These are phyloP conservation scores for Aspergillus clavatus DNA, from an alignment of 2,329 filamentous ascomycete species.

Conservation along the genomic window DNA sequence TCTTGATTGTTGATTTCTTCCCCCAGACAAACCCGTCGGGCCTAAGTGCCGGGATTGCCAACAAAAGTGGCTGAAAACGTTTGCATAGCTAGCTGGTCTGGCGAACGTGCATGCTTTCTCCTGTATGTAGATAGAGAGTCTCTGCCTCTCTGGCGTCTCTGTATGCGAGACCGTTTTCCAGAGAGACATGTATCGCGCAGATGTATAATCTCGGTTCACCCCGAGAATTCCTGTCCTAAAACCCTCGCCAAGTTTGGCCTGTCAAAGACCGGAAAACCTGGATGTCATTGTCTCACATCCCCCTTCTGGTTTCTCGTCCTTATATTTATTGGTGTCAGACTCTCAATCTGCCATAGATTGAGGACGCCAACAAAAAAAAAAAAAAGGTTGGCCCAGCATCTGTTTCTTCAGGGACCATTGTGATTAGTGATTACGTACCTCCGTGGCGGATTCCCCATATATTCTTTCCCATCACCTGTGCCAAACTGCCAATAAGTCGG, in stretches of 20 bases:
- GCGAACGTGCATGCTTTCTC: neutral
- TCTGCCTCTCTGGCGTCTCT: neutral
- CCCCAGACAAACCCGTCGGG: neutral
- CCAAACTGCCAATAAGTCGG: too few relatives aligned
- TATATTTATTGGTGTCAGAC: neutral
- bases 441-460: too few relatives aligned
- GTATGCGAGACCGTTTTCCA: neutral
- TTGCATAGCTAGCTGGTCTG: neutral
- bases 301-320: neutral
- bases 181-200: neutral
- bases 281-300: neutral
- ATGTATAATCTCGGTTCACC: neutral
- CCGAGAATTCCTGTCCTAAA: neutral
- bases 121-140: too few relatives aligned
- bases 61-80: neutral
- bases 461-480: too few relatives aligned
- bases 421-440: too few relatives aligned
- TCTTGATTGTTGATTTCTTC: neutral
- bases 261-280: neutral
- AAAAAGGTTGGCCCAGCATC: neutral
- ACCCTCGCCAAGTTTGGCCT: neutral
- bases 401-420: too few relatives aligned
- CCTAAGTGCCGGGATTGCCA: neutral
- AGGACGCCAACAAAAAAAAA: too few relatives aligned
- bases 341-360: neutral